These are phyloP conservation scores for Parascedosporium putredinis DNA, from an alignment of 2,329 filamentous ascomycete genomes.

Conservation along the genomic window DNA sequence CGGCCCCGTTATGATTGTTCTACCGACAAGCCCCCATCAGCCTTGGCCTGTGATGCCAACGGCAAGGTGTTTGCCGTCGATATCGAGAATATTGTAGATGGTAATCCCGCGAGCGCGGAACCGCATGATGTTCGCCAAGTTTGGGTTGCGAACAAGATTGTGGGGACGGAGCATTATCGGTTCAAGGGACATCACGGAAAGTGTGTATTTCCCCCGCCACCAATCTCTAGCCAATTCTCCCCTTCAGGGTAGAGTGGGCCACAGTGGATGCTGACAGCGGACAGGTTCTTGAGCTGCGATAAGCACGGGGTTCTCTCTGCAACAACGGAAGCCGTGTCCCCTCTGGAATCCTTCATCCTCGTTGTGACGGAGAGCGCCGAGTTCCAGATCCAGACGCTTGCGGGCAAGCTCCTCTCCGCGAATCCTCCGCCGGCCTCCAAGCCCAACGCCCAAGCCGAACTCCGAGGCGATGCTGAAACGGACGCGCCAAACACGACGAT, in stretches of 20 bases:
- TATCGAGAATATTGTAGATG: conserved; percentile 82
- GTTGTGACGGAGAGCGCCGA: conserved; percentile 27
- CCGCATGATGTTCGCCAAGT: conserved; percentile 94
- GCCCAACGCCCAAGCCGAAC: conserved; percentile 42
- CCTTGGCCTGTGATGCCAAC: conserved; percentile 74
- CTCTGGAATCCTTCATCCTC: conserved; percentile 71
- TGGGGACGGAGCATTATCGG: conserved; percentile 69
- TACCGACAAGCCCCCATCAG: conserved; percentile 66
- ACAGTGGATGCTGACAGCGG: not conserved
- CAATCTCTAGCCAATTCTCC: too few species aligned
- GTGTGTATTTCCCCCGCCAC: not conserved
- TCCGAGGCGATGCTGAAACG: conserved; percentile 67
- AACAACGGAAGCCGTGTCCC: conserved; percentile 68
- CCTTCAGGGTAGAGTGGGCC: too few species aligned
- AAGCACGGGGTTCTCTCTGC: conserved; percentile 71
- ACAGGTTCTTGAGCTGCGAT: conserved; percentile 78
- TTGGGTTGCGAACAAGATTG: conserved; percentile 78
- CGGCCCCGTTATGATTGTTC: conserved; percentile 72
- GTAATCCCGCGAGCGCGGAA: conserved; percentile 73
- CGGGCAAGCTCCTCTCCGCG: conserved; percentile 59
- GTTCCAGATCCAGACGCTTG: conserved; percentile 65
- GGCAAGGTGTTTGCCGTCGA: conserved; percentile 76
- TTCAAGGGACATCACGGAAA: conserved; percentile 85
- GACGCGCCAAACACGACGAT: conserved; percentile 60
- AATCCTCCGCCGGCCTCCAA: conserved; percentile 43